Evolutionary conservation across 345 rosid genomes (phyloP).

Genomic region (Camelina hispida): DNA sequence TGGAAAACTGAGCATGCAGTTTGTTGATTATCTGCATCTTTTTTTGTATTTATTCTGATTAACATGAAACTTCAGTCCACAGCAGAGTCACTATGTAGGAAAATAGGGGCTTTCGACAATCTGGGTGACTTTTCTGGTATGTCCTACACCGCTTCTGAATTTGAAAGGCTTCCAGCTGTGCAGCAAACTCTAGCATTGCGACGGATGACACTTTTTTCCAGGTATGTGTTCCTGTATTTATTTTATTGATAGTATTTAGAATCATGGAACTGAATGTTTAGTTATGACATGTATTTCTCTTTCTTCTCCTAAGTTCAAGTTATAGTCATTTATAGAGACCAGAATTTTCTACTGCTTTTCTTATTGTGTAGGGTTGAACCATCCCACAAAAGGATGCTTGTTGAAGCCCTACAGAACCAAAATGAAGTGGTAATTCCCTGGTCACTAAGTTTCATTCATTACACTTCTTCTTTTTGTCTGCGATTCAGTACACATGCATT

Average conservation of each 20-base stretch:
- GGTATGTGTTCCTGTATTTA: slow-evolving; percentile 50
- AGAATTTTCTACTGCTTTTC: slow-evolving; percentile 30
- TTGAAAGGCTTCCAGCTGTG: slow-evolving; percentile 90
- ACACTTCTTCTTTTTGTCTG: slow-evolving; percentile 15
- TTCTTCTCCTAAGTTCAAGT: slow-evolving; percentile 17
- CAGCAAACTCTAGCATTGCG: slow-evolving; percentile 87
- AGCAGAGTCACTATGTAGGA: slow-evolving; percentile 93
- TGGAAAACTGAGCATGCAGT: slow-evolving; percentile 14
- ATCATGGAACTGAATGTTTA: slow-evolving; percentile 19
- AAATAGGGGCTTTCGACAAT: slow-evolving; percentile 97
- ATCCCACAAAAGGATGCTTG: slow-evolving; percentile 97
- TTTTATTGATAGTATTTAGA: slow-evolving; percentile 6
- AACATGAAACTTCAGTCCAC: slow-evolving; percentile 70
- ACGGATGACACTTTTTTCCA: slow-evolving; percentile 89
- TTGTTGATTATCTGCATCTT: slow-evolving; percentile 11
- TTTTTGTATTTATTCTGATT: slow-evolving; percentile 40
- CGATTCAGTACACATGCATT: slow-evolving; percentile 21
- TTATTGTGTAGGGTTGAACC: slow-evolving; percentile 84
- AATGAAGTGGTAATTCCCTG: slow-evolving; percentile 86
- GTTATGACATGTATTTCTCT: slow-evolving; percentile 26
- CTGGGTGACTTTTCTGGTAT: slow-evolving; percentile 75
- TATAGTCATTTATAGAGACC: slow-evolving; percentile 13
- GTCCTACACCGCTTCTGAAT: slow-evolving; percentile 96
- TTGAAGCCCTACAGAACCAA: slow-evolving; percentile 94
- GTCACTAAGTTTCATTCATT: slow-evolving; percentile 19